A percentile compares a stretch with the other conserved stretches of the same genome.
These are phyloP conservation scores for Lepidium didymum DNA, from an alignment of 345 rosid species.

Conservation along the genomic window DNA sequence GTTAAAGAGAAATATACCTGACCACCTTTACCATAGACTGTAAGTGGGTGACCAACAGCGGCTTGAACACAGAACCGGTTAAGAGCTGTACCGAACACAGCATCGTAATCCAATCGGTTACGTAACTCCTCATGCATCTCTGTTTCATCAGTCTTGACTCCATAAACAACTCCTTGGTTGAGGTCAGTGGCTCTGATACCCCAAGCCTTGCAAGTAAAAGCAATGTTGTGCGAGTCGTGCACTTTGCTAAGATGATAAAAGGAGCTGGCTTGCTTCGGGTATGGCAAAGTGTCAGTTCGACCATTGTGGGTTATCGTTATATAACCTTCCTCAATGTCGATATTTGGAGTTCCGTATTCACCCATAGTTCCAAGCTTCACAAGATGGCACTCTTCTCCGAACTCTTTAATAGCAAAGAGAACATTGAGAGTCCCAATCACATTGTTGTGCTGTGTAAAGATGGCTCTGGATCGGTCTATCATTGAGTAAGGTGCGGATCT, in stretches of 20 bases:
- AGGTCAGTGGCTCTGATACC: constrained; percentile 97
- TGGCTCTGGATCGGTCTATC: constrained; percentile 92
- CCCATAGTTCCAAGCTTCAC: constrained; percentile 99
- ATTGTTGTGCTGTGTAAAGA: constrained; percentile 86
- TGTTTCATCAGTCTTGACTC: constrained; percentile 86
- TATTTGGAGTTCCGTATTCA: constrained; percentile 98
- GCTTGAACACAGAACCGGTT: constrained; percentile 98
- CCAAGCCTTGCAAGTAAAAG: constrained; percentile 99
- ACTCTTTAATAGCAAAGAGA: constrained; percentile 95
- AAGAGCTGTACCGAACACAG: constrained; percentile 88
- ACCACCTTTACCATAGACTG: constrained; percentile 96
- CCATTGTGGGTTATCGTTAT: constrained; percentile 90
- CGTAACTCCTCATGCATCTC: constrained; percentile 77
- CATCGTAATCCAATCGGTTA: constrained; percentile 91
- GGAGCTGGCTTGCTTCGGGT: constrained; percentile 97
- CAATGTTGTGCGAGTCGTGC: constrained; percentile 92
- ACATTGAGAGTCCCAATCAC: constrained; percentile 94
- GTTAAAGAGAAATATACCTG: constrained; percentile 49
- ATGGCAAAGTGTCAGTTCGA: constrained; percentile 87
- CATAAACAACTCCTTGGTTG: constrained; percentile 98
- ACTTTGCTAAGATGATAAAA: constrained; percentile 99
- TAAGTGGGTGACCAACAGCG: constrained; percentile 90
- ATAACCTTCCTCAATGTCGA: constrained; percentile 96
- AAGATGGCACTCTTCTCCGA: constrained; percentile 75
- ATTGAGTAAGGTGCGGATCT: constrained; percentile 96